Percentiles rank a stretch among this genome's conserved stretches.
These are phyloP conservation scores for Pyricularia pennisetigena DNA, from an alignment of 2,329 filamentous ascomycete species.

Conservation along the genomic window DNA sequence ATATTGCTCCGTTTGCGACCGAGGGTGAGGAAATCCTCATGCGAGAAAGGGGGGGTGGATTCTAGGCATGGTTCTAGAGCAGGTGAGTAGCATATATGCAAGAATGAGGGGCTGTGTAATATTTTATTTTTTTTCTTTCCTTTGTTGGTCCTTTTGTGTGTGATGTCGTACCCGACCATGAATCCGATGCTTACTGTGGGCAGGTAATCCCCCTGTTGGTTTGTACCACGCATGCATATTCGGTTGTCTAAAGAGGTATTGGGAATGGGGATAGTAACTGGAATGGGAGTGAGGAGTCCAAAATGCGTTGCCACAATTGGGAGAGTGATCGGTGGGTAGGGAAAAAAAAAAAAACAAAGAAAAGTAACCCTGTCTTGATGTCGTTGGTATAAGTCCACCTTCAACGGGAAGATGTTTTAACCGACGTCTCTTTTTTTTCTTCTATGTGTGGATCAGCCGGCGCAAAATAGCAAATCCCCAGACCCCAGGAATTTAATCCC, in stretches of 20 bases:
- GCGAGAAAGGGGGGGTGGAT: background rate
- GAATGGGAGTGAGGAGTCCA: background rate
- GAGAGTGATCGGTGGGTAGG: background rate
- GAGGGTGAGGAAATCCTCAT: background rate
- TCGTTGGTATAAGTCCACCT: background rate
- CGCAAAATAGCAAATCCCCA: background rate
- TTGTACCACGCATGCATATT: background rate
- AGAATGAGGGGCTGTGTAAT: background rate
- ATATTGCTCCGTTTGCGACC: background rate
- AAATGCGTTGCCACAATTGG: background rate
- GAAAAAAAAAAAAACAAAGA: background rate
- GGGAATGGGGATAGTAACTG: background rate
- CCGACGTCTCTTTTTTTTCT: background rate
- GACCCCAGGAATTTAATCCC: background rate
- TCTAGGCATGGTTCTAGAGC: background rate
- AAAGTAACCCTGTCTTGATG: background rate
- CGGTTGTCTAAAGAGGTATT: background rate
- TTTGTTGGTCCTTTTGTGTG: background rate
- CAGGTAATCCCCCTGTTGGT: background rate
- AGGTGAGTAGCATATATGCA: background rate
- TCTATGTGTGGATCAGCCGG: background rate
- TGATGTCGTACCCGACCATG: background rate
- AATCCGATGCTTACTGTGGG: background rate
- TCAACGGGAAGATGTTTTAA: background rate
- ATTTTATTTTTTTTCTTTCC: background rate